Conservation (phyloP, 2,329 filamentous ascomycete genomes). For the Ampelomyces quisqualis region DNA sequence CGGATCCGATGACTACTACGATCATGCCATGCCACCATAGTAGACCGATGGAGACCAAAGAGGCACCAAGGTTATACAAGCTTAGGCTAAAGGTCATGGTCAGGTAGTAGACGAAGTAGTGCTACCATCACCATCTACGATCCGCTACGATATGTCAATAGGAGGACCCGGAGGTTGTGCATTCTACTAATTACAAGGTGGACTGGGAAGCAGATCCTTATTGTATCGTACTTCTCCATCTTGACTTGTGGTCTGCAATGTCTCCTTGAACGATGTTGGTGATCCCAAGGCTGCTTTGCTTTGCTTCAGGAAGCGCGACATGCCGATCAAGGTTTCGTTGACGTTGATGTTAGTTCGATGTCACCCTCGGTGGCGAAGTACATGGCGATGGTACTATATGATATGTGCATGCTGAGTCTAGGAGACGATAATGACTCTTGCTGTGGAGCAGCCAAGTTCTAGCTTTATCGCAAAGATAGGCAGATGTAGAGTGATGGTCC, state of each 20-base stretch:
- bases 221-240: constrained; percentile 17
- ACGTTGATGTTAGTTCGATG: neutral
- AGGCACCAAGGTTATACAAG: constrained; percentile 23
- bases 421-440: constrained; percentile 1
- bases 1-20: constrained; percentile 18
- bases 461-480: neutral
- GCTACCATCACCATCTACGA: constrained; percentile 22
- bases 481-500: neutral
- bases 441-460: constrained; percentile 2
- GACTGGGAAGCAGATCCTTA: constrained; percentile 23
- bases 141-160: constrained; percentile 9
- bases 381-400: neutral
- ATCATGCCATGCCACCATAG: constrained; percentile 24
- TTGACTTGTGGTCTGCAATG: constrained; percentile 6
- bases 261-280: constrained; percentile 33
- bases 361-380: neutral
- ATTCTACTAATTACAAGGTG: constrained; percentile 7
- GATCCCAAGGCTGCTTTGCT: constrained; percentile 13
- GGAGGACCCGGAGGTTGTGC: too few species aligned
- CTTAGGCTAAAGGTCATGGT: constrained; percentile 21
- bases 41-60: constrained; percentile 20
- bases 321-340: constrained; percentile 9
- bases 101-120: constrained; percentile 25
- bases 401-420: constrained; percentile 4
- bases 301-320: constrained; percentile 18